phyloP scores from a whole-genome alignment of 768 basidiomycete genomes.

The Termitomyces sp. region DNA sequence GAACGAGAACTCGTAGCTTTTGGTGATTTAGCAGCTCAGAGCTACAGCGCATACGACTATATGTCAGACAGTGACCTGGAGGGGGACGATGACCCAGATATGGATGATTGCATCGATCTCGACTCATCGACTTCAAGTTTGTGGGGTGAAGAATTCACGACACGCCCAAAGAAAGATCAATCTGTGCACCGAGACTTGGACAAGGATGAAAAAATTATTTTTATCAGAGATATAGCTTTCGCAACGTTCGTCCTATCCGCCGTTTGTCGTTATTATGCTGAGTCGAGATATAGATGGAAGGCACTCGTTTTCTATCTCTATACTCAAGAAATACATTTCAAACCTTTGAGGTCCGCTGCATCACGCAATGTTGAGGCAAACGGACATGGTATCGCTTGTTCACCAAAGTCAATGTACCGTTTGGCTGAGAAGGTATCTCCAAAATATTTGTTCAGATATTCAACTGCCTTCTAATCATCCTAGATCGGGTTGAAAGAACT shows the following conservation, averaged over 20 bases:
- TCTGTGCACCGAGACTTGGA: not conserved
- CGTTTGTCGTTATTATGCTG: not conserved
- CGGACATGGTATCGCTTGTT: conserved; percentile 18
- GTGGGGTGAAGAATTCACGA: not conserved
- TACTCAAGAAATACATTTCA: conserved; percentile 25
- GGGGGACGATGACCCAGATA: conserved; percentile 1
- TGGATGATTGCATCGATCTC: not conserved
- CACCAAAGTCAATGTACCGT: conserved; percentile 40
- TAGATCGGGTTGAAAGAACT: conserved; percentile 17
- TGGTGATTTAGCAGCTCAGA: conserved; percentile 1
- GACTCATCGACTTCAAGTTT: not conserved
- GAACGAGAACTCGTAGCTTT: conserved; percentile 3
- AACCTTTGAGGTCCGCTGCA: conserved; percentile 15
- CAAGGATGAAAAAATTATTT: conserved; percentile 11
- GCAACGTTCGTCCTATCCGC: conserved; percentile 12
- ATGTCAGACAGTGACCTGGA: conserved; percentile 18
- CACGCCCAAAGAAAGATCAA: not conserved
- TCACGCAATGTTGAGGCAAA: conserved; percentile 11
- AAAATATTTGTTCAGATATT: not conserved
- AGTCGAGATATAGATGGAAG: conserved; percentile 23
- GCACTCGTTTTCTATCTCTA: conserved; percentile 34
- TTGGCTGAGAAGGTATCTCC: conserved; percentile 30
- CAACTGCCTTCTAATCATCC: not conserved
- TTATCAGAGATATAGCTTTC: conserved; percentile 15
- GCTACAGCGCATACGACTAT: conserved; percentile 11